These are phyloP conservation scores for Apiotrichum montevideense DNA, from an alignment of 1,284 basidiomycete species.

Conservation along the genomic window DNA sequence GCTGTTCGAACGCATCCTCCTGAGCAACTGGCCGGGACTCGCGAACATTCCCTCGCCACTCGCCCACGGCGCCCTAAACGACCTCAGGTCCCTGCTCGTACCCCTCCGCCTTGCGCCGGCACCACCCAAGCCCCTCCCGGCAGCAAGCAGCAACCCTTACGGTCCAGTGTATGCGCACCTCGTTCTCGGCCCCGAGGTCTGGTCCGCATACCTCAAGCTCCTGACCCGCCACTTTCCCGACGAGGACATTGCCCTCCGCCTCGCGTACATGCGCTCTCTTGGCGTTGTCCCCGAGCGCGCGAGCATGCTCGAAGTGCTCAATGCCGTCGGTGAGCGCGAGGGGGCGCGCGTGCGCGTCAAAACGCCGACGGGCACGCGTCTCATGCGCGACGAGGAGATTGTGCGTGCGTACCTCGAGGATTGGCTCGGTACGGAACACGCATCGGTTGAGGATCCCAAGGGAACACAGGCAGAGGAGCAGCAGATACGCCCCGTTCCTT, in stretches of 20 bases:
- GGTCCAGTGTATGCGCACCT: constrained; percentile 46
- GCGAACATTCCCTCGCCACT: constrained; percentile 27
- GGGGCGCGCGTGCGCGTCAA: constrained; percentile 57
- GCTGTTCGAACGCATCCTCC: constrained; percentile 29
- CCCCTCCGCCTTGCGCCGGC: not conserved
- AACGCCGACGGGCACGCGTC: constrained; percentile 27
- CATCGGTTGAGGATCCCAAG: too few relatives aligned
- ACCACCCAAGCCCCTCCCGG: not conserved
- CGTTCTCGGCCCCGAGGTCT: constrained; percentile 49
- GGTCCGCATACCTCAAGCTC: constrained; percentile 60
- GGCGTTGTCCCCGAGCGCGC: constrained; percentile 53
- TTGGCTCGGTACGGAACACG: constrained; percentile 53
- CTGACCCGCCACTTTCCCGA: constrained; percentile 54
- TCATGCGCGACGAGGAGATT: constrained; percentile 50
- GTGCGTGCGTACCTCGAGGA: constrained; percentile 59
- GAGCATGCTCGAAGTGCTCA: constrained; percentile 60
- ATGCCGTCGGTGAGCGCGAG: constrained; percentile 65
- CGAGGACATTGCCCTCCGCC: constrained; percentile 46
- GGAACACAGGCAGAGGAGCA: constrained; percentile 42
- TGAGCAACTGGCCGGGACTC: constrained; percentile 33
- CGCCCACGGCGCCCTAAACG: constrained; percentile 3
- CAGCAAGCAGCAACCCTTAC: too few relatives aligned
- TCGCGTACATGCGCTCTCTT: constrained; percentile 71
- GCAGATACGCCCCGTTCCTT: constrained; percentile 48
- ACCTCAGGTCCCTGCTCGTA: not conserved